A percentile compares a stretch with the other conserved stretches of the same genome.
These are phyloP conservation scores for Knoxdaviesia proteae DNA, from an alignment of 2,329 filamentous ascomycete genomes.

Conservation along the genomic window DNA sequence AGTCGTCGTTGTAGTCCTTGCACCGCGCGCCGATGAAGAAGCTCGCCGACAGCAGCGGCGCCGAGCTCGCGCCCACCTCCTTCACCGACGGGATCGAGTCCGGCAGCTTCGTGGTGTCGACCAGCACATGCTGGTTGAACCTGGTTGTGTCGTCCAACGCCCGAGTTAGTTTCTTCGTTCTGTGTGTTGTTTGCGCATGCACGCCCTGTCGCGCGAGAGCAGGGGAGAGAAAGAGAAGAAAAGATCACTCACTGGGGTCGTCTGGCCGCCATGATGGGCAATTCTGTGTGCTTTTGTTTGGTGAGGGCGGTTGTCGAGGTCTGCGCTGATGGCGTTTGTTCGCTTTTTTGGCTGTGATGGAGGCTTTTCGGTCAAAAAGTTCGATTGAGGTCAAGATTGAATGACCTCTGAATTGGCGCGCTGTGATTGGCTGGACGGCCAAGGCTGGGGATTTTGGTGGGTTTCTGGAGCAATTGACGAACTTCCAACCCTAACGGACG, in stretches of 20 bases:
- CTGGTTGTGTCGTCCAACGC: conserved; percentile 21
- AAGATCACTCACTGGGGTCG: conserved; percentile 19
- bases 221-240: neutral
- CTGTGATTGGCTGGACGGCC: neutral
- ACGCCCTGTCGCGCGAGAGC: neutral
- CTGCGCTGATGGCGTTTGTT: neutral
- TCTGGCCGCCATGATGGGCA: conserved; percentile 19
- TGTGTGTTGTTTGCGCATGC: neutral
- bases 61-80: conserved; percentile 84
- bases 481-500: too few relatives aligned
- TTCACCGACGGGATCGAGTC: conserved; percentile 78
- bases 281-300: conserved; percentile 5
- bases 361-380: neutral
- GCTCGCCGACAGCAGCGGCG: conserved; percentile 72
- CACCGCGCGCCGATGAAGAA: conserved; percentile 97
- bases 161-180: conserved; percentile 12
- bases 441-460: neutral
- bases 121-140: conserved; percentile 83
- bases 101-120: conserved; percentile 91
- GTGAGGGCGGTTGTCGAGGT: neutral
- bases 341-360: neutral
- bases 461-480: too few relatives aligned
- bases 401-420: neutral
- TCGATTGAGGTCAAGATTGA: neutral
- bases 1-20: conserved; percentile 93